Evolutionary conservation across 306 rosid genomes (phyloP).

Genomic region (Begonia peltatifolia): DNA sequence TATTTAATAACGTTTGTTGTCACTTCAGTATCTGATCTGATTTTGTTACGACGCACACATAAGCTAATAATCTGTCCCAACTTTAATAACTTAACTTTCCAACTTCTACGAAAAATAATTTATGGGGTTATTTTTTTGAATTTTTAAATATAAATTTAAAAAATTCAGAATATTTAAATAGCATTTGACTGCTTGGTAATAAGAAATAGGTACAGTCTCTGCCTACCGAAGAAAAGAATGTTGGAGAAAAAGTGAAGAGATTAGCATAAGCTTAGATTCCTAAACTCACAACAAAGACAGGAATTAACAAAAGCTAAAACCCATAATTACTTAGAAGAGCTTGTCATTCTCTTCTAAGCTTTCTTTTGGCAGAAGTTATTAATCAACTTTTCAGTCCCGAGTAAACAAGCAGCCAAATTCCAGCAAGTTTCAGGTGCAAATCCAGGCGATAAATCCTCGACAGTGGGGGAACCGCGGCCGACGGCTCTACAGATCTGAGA

Average conservation of each 20-base stretch:
- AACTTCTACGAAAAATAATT: too few relatives aligned
- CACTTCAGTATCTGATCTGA: too few relatives aligned
- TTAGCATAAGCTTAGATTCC: conserved; percentile 40
- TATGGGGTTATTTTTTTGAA: too few relatives aligned
- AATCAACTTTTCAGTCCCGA: conserved; percentile 14
- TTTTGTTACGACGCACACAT: too few relatives aligned
- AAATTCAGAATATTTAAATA: too few relatives aligned
- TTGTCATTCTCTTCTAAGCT: not conserved
- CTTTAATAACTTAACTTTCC: too few relatives aligned
- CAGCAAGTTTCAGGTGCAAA: conserved; percentile 25
- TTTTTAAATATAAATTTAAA: too few relatives aligned
- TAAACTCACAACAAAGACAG: conserved; percentile 48
- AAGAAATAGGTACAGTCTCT: too few relatives aligned
- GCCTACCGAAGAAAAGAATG: not conserved
- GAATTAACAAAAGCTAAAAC: conserved; percentile 29
- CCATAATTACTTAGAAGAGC: conserved; percentile 3
- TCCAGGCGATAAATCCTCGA: conserved; percentile 15
- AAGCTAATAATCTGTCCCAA: too few relatives aligned
- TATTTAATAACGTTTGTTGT: too few relatives aligned
- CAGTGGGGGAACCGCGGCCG: conserved; percentile 28
- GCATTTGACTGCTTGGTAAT: too few relatives aligned
- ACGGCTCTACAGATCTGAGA: conserved; percentile 40
- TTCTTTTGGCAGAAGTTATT: conserved; percentile 4
- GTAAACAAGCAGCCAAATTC: conserved; percentile 26
- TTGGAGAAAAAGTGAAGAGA: conserved; percentile 7